Percentiles rank a stretch among this genome's conserved stretches.
Evolutionary conservation across 2,329 filamentous ascomycete species (phyloP).

Genomic region (Fusarium devonianum): DNA sequence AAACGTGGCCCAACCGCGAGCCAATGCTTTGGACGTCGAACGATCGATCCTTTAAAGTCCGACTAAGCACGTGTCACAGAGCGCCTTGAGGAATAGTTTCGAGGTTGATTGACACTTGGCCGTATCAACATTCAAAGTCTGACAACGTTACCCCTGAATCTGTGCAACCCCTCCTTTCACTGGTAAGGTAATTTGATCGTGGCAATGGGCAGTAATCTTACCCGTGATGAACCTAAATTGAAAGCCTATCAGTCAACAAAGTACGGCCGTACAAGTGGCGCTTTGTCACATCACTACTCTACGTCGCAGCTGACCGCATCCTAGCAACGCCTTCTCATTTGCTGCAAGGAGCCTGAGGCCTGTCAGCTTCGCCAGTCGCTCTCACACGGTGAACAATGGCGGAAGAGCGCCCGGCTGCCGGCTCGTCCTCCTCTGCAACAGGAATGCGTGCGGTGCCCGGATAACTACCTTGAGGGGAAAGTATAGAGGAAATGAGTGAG

Average conservation of each 20-base stretch:
- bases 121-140: background rate
- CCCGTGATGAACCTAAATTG: constrained; percentile 6
- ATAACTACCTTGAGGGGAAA: background rate
- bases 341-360: constrained; percentile 20
- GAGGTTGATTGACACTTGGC: background rate
- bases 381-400: constrained; percentile 15
- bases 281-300: constrained; percentile 20
- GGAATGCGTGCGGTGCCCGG: background rate
- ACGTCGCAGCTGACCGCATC: constrained; percentile 25
- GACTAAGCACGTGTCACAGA: no score
- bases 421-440: constrained; percentile 2
- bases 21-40: constrained; percentile 13
- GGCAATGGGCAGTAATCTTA: constrained; percentile 12
- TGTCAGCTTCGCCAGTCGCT: constrained; percentile 20
- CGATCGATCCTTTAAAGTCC: constrained; percentile 27
- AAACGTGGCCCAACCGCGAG: constrained; percentile 37
- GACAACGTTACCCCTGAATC: constrained; percentile 3
- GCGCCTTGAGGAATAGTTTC: no score
- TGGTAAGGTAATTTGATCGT: background rate
- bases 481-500: background rate
- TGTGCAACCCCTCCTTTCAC: background rate
- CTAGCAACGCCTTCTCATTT: constrained; percentile 24
- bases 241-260: background rate
- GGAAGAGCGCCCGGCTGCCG: constrained; percentile 23
- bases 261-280: constrained; percentile 8